These are phyloP conservation scores for Leccinum olivaceopallidum DNA, from an alignment of 768 basidiomycete genomes.

Conservation along the genomic window DNA sequence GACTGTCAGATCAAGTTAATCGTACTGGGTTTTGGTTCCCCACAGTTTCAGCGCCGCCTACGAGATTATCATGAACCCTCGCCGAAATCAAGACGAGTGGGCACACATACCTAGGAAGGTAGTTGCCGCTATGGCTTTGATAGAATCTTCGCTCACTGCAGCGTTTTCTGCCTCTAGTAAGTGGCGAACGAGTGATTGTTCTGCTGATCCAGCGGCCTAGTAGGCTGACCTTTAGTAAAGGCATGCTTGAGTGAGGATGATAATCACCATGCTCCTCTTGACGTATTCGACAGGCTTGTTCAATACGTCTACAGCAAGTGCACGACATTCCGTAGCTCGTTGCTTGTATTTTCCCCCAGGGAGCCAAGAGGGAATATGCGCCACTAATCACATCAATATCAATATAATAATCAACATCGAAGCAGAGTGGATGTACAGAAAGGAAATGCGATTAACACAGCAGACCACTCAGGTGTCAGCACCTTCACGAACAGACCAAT, in stretches of 20 bases:
- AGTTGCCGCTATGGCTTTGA: slow-evolving; percentile 26
- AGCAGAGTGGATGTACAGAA: slow-evolving; percentile 19
- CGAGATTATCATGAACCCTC: neutral
- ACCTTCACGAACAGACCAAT: slow-evolving; percentile 8
- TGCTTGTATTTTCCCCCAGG: slow-evolving; percentile 32
- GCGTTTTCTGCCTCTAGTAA: slow-evolving; percentile 11
- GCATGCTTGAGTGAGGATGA: neutral
- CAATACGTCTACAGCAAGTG: slow-evolving; percentile 25
- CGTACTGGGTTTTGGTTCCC: neutral
- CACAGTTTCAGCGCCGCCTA: slow-evolving; percentile 32
- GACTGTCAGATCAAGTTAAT: neutral
- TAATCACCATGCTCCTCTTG: slow-evolving; percentile 21
- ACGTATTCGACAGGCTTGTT: slow-evolving; percentile 25
- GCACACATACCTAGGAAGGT: slow-evolving; percentile 23
- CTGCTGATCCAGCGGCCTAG: slow-evolving; percentile 25
- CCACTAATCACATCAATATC: slow-evolving; percentile 13
- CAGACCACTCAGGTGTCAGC: slow-evolving; percentile 24
- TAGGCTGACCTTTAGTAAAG: neutral
- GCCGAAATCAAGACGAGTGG: neutral
- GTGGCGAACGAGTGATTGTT: slow-evolving; percentile 22
- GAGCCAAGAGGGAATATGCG: slow-evolving; percentile 35
- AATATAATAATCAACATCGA: neutral
- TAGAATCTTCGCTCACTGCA: slow-evolving; percentile 5
- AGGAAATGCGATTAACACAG: slow-evolving; percentile 22
- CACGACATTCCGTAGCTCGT: slow-evolving; percentile 17